Conservation (phyloP, 1,284 basidiomycete species). For the Gymnopus androsaceus region DNA sequence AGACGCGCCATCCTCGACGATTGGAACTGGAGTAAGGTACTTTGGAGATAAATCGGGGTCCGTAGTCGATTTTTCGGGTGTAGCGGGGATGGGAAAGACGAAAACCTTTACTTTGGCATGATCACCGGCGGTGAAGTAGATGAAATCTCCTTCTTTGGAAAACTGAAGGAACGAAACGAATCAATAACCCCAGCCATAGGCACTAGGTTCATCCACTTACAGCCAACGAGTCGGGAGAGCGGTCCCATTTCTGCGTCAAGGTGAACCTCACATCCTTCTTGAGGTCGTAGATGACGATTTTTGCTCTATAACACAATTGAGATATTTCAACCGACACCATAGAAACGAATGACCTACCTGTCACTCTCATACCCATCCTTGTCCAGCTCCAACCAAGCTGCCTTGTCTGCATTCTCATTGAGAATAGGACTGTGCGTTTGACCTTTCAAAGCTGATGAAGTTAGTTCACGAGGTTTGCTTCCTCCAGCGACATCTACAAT, state of each 20-base stretch:
- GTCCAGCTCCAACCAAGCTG: slow-evolving; percentile 85
- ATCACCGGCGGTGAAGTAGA: slow-evolving; percentile 80
- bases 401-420: slow-evolving; percentile 65
- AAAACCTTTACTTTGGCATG: slow-evolving; percentile 77
- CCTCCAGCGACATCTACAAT: slow-evolving; percentile 56
- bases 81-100: slow-evolving; percentile 62
- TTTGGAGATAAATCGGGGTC: slow-evolving; percentile 48
- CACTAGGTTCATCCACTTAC: slow-evolving; percentile 38
- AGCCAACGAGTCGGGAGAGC: slow-evolving; percentile 63
- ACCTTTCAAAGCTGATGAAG: slow-evolving; percentile 81
- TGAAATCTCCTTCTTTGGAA: slow-evolving; percentile 64
- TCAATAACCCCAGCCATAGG: slow-evolving; percentile 5
- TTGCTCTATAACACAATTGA: slow-evolving; percentile 47
- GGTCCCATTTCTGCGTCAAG: slow-evolving; percentile 81
- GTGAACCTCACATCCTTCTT: slow-evolving; percentile 65
- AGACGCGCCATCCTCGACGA: slow-evolving; percentile 59
- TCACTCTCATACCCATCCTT: slow-evolving; percentile 88
- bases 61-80: slow-evolving; percentile 53
- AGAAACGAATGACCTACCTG: slow-evolving; percentile 41
- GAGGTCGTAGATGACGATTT: slow-evolving; percentile 74
- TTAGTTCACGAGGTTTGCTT: slow-evolving; percentile 65
- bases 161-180: slow-evolving; percentile 49
- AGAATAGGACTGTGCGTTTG: slow-evolving; percentile 75
- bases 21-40: slow-evolving; percentile 54
- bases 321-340: slow-evolving; percentile 4